Evolutionary conservation across 257 asterid species (phyloP).

Genomic region (Jasminum sambac): DNA sequence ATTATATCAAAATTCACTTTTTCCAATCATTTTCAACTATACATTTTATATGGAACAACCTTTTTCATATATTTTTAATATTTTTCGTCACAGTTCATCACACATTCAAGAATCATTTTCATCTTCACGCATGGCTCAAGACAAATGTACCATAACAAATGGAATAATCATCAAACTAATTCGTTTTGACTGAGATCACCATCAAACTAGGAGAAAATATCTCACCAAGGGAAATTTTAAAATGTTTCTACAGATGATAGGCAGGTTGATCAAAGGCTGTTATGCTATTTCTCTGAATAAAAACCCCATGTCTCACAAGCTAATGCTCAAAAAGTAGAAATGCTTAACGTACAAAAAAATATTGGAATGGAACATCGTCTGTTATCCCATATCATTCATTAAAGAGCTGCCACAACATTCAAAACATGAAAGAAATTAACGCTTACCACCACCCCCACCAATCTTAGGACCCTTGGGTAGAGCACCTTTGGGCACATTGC

Average conservation of each 20-base stretch:
- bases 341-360: neutral
- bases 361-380: neutral
- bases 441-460: slow-evolving; percentile 91
- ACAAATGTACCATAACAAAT: neutral
- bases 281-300: neutral
- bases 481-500: slow-evolving; percentile 52
- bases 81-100: too few species aligned
- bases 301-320: neutral
- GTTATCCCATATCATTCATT: neutral
- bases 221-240: neutral
- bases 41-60: too few species aligned
- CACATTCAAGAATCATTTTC: too few species aligned
- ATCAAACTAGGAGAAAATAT: neutral
- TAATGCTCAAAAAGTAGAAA: neutral
- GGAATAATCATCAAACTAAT: neutral
- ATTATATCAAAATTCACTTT: too few species aligned
- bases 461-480: slow-evolving; percentile 70
- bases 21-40: too few species aligned
- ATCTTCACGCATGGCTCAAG: neutral
- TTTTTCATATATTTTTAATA: too few species aligned
- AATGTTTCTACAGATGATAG: neutral
- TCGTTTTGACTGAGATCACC: neutral
- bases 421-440: slow-evolving; percentile 23
- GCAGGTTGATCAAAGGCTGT: neutral
- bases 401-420: neutral